These are phyloP conservation scores for Plasmodium malariae DNA, from an alignment of 169 alveolate species.

Conservation along the genomic window DNA sequence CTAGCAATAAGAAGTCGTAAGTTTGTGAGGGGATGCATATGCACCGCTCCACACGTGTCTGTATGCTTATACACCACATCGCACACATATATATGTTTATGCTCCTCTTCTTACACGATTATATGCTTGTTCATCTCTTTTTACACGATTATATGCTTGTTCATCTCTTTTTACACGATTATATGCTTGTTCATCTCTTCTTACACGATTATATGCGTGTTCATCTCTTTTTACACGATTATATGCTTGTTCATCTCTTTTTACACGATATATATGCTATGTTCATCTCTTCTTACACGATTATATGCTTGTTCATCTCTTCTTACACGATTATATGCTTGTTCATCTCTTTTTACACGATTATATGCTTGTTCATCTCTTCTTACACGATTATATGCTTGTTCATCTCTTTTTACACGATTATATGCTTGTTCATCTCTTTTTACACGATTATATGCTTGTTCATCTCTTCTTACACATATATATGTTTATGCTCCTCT, in stretches of 20 bases:
- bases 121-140: background rate
- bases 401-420: background rate
- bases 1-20: conserved; percentile 69
- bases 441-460: background rate
- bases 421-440: background rate
- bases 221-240: no score
- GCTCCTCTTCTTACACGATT: background rate
- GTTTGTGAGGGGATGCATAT: background rate
- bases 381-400: background rate
- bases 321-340: background rate
- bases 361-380: background rate
- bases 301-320: background rate
- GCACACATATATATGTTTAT: background rate
- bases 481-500: background rate
- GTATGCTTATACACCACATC: background rate
- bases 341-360: background rate
- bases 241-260: background rate
- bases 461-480: background rate
- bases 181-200: background rate
- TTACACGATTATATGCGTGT: background rate
- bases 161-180: background rate
- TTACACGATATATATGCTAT: background rate
- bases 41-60: background rate
- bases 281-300: no score
- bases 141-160: background rate